Conservation (phyloP, 2,329 filamentous ascomycete species). For the Sclerotiophoma versabilis region DNA sequence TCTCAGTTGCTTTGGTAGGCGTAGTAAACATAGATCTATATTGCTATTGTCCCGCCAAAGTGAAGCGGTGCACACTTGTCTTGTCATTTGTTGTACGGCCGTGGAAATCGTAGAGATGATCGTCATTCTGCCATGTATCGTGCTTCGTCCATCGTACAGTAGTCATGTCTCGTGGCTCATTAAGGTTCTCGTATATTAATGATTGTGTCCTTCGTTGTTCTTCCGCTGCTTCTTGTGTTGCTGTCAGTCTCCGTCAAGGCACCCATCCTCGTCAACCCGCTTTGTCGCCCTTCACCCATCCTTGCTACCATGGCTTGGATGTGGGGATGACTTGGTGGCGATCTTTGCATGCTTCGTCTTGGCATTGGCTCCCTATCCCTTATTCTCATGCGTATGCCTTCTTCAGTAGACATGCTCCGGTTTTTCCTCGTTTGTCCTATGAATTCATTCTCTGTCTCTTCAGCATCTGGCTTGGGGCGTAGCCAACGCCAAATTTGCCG, state of each 20-base stretch:
- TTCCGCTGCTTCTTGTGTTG: slow-evolving; percentile 11
- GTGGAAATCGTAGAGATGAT: neutral
- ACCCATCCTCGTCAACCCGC: slow-evolving; percentile 33
- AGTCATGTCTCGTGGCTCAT: slow-evolving; percentile 5
- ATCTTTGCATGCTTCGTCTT: slow-evolving; percentile 16
- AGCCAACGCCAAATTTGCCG: slow-evolving; percentile 40
- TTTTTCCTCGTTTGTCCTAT: slow-evolving; percentile 18
- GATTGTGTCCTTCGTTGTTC: slow-evolving; percentile 28
- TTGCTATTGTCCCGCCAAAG: neutral
- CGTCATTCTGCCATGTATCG: slow-evolving; percentile 5
- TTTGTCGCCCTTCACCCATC: slow-evolving; percentile 38
- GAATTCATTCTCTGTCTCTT: slow-evolving; percentile 15
- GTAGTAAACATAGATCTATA: neutral
- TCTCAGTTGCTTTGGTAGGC: neutral
- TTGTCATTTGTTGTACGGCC: neutral
- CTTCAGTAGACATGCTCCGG: slow-evolving; percentile 37
- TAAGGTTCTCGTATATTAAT: slow-evolving; percentile 27
- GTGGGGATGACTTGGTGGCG: slow-evolving; percentile 35
- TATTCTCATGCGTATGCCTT: slow-evolving; percentile 36
- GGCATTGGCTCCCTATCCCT: slow-evolving; percentile 13
- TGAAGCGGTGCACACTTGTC: neutral
- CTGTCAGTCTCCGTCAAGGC: slow-evolving; percentile 17
- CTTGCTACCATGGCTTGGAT: slow-evolving; percentile 40
- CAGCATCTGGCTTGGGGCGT: slow-evolving; percentile 20
- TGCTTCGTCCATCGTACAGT: slow-evolving; percentile 4